A percentile compares a stretch with the other conserved stretches of the same genome.
These are phyloP conservation scores for Pseudogymnoascus pannorum DNA, from an alignment of 2,329 filamentous ascomycete genomes.

Conservation along the genomic window DNA sequence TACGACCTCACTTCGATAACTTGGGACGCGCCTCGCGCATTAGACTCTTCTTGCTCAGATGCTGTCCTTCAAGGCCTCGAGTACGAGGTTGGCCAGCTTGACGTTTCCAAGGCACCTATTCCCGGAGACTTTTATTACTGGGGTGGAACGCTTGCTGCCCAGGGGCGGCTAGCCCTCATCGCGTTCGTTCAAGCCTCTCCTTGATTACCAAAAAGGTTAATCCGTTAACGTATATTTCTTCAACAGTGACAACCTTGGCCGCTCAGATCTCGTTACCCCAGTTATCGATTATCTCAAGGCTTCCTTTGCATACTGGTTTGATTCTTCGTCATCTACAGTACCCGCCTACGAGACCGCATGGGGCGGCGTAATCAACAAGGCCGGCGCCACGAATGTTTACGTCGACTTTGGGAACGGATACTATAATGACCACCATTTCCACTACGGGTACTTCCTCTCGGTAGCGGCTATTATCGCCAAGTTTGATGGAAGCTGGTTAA, in stretches of 20 bases:
- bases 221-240: not conserved
- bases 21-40: constrained; percentile 20
- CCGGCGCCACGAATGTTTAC: constrained; percentile 17
- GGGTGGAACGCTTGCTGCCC: constrained; percentile 21
- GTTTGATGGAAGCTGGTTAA: constrained; percentile 21
- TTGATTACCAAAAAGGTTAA: not conserved
- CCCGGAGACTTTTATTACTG: constrained; percentile 24
- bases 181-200: constrained; percentile 16
- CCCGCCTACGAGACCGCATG: constrained; percentile 23
- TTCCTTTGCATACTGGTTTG: constrained; percentile 22
- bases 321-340: constrained; percentile 14
- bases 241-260: constrained; percentile 19
- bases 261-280: constrained; percentile 17
- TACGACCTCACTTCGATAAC: constrained; percentile 19
- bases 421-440: constrained; percentile 29
- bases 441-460: constrained; percentile 25
- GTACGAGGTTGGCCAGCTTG: constrained; percentile 20
- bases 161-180: constrained; percentile 21
- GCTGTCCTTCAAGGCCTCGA: constrained; percentile 20
- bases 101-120: constrained; percentile 16
- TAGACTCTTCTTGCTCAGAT: constrained; percentile 20
- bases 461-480: constrained; percentile 25
- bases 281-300: constrained; percentile 20
- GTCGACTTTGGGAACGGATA: constrained; percentile 26
- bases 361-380: constrained; percentile 23